phyloP scores from a whole-genome alignment of 208 protist species.

The Leishmania gerbilli region DNA sequence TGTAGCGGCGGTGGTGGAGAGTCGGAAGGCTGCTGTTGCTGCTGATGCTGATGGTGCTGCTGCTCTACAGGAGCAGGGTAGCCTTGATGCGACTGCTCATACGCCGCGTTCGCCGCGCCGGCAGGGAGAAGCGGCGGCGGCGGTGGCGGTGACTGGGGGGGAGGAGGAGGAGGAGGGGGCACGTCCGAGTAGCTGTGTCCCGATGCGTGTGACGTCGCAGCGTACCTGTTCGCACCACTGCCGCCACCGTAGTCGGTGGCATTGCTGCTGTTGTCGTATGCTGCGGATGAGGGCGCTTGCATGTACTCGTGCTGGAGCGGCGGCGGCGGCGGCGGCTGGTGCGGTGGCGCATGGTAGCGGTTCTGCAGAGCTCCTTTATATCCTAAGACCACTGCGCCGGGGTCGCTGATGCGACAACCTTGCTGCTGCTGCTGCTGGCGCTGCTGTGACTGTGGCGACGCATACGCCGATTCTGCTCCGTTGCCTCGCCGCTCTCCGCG shows the following conservation, averaged over 20 bases:
- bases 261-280: background rate
- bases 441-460: background rate
- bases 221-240: background rate
- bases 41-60: slow-evolving; percentile 1
- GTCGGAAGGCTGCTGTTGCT: slow-evolving; percentile 1
- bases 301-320: background rate
- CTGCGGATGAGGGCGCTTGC: background rate
- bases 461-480: background rate
- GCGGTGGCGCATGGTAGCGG: background rate
- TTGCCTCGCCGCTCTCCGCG: slow-evolving; percentile 3
- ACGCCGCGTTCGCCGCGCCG: background rate
- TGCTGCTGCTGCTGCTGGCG: slow-evolving; percentile 15
- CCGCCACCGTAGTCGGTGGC: background rate
- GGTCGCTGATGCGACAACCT: background rate
- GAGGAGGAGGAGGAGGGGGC: slow-evolving; percentile 8
- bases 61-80: background rate
- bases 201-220: background rate
- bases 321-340: background rate
- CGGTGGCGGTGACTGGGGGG: slow-evolving; percentile 12
- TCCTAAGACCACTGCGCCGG: background rate
- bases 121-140: slow-evolving; percentile 3
- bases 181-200: background rate
- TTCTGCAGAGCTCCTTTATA: slow-evolving; percentile 3
- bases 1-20: slow-evolving; percentile 6
- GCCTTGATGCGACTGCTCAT: background rate